A percentile compares a stretch with the other conserved stretches of the same genome.
Evolutionary conservation across 2,329 filamentous ascomycete species (phyloP).

Genomic region (Cordyceps tenuipes): DNA sequence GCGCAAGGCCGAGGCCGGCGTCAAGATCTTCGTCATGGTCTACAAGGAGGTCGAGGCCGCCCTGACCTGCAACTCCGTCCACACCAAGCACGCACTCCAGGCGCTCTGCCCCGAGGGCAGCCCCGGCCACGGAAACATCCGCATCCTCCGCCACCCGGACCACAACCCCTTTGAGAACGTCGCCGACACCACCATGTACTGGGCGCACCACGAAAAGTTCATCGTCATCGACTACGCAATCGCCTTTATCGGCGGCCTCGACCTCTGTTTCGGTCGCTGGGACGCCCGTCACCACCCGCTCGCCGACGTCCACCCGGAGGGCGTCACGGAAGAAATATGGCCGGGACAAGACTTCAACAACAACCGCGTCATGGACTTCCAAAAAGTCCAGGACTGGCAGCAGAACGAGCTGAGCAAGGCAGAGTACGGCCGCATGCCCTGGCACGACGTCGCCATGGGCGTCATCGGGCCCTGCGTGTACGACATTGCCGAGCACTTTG

Average conservation of each 20-base stretch:
- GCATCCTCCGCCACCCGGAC: constrained; percentile 82
- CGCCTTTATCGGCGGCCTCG: constrained; percentile 89
- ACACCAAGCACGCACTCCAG: constrained; percentile 82
- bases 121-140: constrained; percentile 81
- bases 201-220: constrained; percentile 97
- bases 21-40: constrained; percentile 88
- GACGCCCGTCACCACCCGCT: constrained; percentile 79
- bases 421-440: constrained; percentile 91
- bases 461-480: constrained; percentile 83
- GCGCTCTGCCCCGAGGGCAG: constrained; percentile 72
- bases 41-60: constrained; percentile 82
- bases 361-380: constrained; percentile 91
- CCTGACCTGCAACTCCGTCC: constrained; percentile 82
- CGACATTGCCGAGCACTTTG: constrained; percentile 93
- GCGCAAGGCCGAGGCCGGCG: constrained; percentile 79
- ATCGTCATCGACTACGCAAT: constrained; percentile 86
- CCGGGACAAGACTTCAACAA: constrained; percentile 98
- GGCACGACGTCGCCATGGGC: constrained; percentile 94
- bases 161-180: constrained; percentile 92
- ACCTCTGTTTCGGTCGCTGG: constrained; percentile 94
- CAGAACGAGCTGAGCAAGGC: constrained; percentile 86
- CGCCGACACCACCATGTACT: constrained; percentile 94
- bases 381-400: constrained; percentile 86
- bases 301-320: constrained; percentile 79
- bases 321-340: constrained; percentile 75